phyloP scores from a whole-genome alignment of 129 eudicot species.

The Silybum marianum region DNA sequence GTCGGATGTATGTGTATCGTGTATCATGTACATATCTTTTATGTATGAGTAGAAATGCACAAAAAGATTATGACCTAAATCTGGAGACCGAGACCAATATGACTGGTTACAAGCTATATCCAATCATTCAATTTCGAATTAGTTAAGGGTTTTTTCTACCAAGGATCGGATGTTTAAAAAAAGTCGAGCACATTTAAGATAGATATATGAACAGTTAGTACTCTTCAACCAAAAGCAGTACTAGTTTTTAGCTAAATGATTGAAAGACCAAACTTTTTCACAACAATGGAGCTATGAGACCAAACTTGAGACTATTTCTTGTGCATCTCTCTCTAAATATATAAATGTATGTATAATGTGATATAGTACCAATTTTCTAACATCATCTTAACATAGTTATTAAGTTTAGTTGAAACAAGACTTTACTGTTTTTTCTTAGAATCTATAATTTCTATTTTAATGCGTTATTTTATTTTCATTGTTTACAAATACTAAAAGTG shows the following conservation, averaged over 20 bases:
- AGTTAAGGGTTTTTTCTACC: neutral
- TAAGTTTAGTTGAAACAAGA: neutral
- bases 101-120: neutral
- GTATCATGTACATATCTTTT: too few species aligned
- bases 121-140: neutral
- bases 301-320: neutral
- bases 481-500: too few species aligned
- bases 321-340: too few species aligned
- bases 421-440: too few species aligned
- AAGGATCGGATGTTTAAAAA: neutral
- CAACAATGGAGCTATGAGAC: neutral
- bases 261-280: neutral
- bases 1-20: too few species aligned
- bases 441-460: too few species aligned
- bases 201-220: neutral
- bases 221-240: neutral
- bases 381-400: too few species aligned
- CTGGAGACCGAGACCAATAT: neutral
- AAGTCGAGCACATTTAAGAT: too few species aligned
- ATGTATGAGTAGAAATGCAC: too few species aligned
- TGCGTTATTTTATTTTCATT: too few species aligned
- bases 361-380: too few species aligned
- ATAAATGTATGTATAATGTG: neutral
- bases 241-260: neutral
- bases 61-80: too few species aligned